Evolutionary conservation across 148 eudicot species (phyloP).

Genomic region (Vaccinium darrowii): DNA sequence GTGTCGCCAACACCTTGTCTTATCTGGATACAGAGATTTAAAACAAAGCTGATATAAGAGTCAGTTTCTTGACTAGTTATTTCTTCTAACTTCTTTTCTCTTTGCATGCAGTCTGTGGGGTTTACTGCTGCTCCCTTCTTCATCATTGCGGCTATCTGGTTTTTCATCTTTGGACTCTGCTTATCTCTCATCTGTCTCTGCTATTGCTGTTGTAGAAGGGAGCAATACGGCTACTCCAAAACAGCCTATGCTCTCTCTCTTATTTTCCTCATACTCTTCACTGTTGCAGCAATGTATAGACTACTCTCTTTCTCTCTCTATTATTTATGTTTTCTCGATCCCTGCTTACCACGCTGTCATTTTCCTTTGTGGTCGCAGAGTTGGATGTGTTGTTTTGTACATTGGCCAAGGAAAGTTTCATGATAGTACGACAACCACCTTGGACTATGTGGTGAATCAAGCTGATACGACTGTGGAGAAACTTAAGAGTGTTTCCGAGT

Average conservation of each 20-base stretch:
- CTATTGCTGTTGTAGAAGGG: conserved; percentile 61
- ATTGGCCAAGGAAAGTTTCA: conserved; percentile 77
- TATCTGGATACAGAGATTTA: background rate
- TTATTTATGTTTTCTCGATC: conserved; percentile 5
- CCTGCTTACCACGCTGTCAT: conserved; percentile 7
- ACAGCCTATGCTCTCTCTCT: conserved; percentile 69
- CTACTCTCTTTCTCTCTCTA: conserved; percentile 13
- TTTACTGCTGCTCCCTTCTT: conserved; percentile 76
- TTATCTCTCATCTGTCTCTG: conserved; percentile 47
- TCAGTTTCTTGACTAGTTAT: background rate
- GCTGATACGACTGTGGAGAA: conserved; percentile 67
- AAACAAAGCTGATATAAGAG: background rate
- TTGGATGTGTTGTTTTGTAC: conserved; percentile 78
- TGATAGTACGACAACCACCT: conserved; percentile 50
- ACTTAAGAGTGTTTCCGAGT: conserved; percentile 62
- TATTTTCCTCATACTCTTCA: conserved; percentile 67
- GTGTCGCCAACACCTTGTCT: background rate
- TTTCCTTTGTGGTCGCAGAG: conserved; percentile 39
- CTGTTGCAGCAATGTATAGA: conserved; percentile 68
- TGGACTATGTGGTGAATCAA: conserved; percentile 62
- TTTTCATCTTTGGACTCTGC: conserved; percentile 64
- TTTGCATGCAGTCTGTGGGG: conserved; percentile 70
- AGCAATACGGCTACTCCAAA: conserved; percentile 71
- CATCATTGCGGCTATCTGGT: conserved; percentile 57
- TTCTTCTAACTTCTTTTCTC: conserved; percentile 7